These are phyloP conservation scores for Metschnikowia gelsemii DNA, from an alignment of 805 yeast genomes.

Conservation along the genomic window DNA sequence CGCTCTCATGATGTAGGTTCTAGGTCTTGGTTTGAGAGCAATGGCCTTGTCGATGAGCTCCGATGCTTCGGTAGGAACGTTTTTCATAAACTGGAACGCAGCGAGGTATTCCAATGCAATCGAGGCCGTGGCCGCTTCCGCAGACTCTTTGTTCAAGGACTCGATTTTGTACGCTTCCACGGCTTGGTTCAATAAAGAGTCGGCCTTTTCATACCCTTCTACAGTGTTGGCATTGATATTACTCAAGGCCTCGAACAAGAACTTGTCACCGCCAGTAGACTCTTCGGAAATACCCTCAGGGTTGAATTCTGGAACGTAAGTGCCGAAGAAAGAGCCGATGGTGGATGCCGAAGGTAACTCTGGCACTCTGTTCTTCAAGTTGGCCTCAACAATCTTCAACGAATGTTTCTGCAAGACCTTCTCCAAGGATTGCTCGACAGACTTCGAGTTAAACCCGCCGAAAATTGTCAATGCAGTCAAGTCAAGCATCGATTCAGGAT, in stretches of 20 bases:
- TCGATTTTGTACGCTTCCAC: constrained; percentile 44
- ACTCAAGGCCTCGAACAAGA: constrained; percentile 63
- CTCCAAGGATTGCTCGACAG: constrained; percentile 79
- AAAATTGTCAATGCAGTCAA: constrained; percentile 83
- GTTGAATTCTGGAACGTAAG: constrained; percentile 62
- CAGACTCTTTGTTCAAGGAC: constrained; percentile 32
- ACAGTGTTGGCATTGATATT: constrained; percentile 50
- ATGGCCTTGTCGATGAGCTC: constrained; percentile 64
- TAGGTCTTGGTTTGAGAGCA: constrained; percentile 68
- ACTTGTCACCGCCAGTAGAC: constrained; percentile 61
- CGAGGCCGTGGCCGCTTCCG: constrained; percentile 48
- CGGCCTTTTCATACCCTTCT: constrained; percentile 64
- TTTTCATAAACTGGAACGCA: constrained; percentile 78
- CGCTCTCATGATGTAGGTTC: constrained; percentile 80
- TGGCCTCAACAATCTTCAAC: constrained; percentile 63
- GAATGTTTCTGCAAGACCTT: constrained; percentile 82
- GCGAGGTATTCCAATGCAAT: constrained; percentile 83
- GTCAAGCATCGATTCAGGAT: constrained; percentile 86
- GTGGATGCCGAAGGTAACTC: constrained; percentile 82
- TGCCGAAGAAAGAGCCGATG: constrained; percentile 80
- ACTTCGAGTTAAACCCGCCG: constrained; percentile 78
- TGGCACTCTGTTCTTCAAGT: constrained; percentile 49
- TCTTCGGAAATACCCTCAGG: constrained; percentile 50
- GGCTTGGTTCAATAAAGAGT: constrained; percentile 58
- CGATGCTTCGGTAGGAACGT: constrained; percentile 65